Evolutionary conservation across 2,329 filamentous ascomycete genomes (phyloP).

Genomic region (Fusarium buharicum): DNA sequence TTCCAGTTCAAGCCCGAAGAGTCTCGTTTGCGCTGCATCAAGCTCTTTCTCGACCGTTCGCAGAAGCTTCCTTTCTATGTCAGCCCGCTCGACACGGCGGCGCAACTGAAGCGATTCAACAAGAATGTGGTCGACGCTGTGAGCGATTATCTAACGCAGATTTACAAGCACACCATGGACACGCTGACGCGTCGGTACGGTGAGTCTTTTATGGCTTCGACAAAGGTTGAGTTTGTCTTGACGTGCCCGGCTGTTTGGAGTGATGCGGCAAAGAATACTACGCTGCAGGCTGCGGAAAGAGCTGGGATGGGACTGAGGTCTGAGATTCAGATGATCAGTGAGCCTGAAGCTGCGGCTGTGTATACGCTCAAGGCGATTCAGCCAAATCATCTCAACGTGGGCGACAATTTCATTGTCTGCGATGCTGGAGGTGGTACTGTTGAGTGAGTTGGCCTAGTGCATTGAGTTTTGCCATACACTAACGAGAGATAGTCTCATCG

Average conservation of each 20-base stretch:
- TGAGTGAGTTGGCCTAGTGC: conserved; percentile 60
- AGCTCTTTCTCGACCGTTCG: conserved; percentile 82
- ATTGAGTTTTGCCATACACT: conserved; percentile 11
- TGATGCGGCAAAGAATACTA: conserved; percentile 86
- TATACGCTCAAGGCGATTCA: conserved; percentile 84
- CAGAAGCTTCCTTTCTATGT: conserved; percentile 86
- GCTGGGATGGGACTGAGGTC: conserved; percentile 79
- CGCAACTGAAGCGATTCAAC: conserved; percentile 77
- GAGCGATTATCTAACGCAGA: conserved; percentile 80
- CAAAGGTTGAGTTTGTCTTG: conserved; percentile 80
- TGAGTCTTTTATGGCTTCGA: conserved; percentile 80
- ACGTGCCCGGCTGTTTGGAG: conserved; percentile 88
- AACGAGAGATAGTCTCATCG: conserved; percentile 67
- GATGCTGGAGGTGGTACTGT: conserved; percentile 73
- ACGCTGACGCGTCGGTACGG: conserved; percentile 79
- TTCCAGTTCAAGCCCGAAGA: conserved; percentile 85
- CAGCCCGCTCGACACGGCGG: conserved; percentile 79
- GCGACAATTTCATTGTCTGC: conserved; percentile 72
- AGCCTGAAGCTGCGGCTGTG: conserved; percentile 82
- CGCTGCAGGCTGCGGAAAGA: conserved; percentile 78
- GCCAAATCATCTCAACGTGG: conserved; percentile 76
- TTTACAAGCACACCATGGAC: conserved; percentile 82
- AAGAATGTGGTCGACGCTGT: conserved; percentile 84
- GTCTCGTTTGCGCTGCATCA: conserved; percentile 80
- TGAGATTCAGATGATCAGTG: conserved; percentile 81